These are phyloP conservation scores for Panicum virgatum DNA, from an alignment of 202 grass and related monocot genomes.

Conservation along the genomic window DNA sequence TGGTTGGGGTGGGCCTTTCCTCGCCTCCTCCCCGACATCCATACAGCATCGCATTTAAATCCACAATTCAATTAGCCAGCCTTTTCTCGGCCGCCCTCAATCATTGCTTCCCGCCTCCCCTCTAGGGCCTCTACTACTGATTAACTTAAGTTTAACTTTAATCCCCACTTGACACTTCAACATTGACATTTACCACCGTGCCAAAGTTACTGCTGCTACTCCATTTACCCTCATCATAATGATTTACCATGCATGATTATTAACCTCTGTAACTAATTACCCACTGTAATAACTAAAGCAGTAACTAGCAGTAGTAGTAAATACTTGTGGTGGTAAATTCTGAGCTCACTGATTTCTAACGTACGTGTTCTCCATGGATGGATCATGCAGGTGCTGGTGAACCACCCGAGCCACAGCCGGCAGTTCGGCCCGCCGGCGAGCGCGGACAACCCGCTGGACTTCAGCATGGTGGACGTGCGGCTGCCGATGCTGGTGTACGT, in stretches of 20 bases:
- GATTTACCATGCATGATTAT: not conserved
- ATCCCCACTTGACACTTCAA: not conserved
- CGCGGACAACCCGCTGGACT: conserved; percentile 58
- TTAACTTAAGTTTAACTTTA: not conserved
- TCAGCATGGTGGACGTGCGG: conserved; percentile 62
- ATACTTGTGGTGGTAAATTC: not conserved
- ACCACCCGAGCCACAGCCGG: conserved; percentile 44
- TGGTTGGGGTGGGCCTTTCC: conserved; percentile 54
- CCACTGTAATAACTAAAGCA: not conserved
- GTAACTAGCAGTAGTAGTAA: not conserved
- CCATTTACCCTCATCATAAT: not conserved
- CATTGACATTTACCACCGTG: not conserved
- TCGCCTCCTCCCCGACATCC: conserved; percentile 28
- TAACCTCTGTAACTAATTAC: not conserved
- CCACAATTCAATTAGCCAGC: conserved; percentile 19
- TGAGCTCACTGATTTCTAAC: not conserved
- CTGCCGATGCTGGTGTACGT: conserved; percentile 94
- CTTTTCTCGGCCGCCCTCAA: not conserved
- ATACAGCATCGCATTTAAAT: conserved; percentile 26
- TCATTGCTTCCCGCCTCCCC: not conserved
- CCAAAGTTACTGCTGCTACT: not conserved
- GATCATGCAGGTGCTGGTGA: conserved; percentile 48
- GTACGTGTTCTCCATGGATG: not conserved
- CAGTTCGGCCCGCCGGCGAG: conserved; percentile 51
- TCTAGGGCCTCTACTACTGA: not conserved